A percentile compares a stretch with the other conserved stretches of the same genome.
Evolutionary conservation across 2,329 filamentous ascomycete species (phyloP).

Genomic region (Apiospora malaysiana): DNA sequence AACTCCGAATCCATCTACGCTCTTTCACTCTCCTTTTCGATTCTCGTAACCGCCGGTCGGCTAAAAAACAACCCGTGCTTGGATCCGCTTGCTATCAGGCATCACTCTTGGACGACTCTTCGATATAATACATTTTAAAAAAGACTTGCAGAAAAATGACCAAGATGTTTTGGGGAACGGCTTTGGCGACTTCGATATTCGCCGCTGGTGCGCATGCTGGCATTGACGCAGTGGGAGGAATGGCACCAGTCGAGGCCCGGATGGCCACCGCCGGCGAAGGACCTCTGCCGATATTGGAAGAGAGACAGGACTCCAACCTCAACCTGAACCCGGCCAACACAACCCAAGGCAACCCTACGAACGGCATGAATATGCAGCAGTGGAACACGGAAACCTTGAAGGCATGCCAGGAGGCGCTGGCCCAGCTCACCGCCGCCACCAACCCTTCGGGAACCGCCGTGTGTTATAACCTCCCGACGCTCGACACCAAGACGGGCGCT

Average conservation of each 20-base stretch:
- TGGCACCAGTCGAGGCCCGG: slow-evolving; percentile 23
- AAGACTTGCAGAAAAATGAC: slow-evolving; percentile 11
- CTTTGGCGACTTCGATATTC: slow-evolving; percentile 43
- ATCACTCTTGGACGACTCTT: not conserved
- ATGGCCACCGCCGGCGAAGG: slow-evolving; percentile 17
- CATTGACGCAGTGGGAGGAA: slow-evolving; percentile 27
- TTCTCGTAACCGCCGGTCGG: slow-evolving; percentile 22
- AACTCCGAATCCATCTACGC: slow-evolving; percentile 13
- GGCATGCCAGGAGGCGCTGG: slow-evolving; percentile 66
- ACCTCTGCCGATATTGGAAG: slow-evolving; percentile 22
- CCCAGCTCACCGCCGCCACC: slow-evolving; percentile 59
- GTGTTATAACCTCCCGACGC: slow-evolving; percentile 80
- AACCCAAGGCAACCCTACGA: slow-evolving; percentile 41
- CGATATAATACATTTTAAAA: slow-evolving; percentile 14
- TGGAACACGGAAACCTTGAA: slow-evolving; percentile 62
- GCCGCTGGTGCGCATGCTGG: slow-evolving; percentile 44
- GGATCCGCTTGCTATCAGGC: not conserved
- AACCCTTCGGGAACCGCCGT: slow-evolving; percentile 80
- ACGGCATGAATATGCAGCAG: slow-evolving; percentile 54
- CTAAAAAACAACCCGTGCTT: not conserved
- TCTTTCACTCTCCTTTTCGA: slow-evolving; percentile 21
- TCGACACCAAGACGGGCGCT: slow-evolving; percentile 69
- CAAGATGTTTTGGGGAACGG: slow-evolving; percentile 46
- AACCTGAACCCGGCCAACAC: slow-evolving; percentile 22
- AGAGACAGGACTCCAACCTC: slow-evolving; percentile 24